Base-by-base conservation (phyloP, 257 asterid genomes). In the Solanum tarijense region DNA sequence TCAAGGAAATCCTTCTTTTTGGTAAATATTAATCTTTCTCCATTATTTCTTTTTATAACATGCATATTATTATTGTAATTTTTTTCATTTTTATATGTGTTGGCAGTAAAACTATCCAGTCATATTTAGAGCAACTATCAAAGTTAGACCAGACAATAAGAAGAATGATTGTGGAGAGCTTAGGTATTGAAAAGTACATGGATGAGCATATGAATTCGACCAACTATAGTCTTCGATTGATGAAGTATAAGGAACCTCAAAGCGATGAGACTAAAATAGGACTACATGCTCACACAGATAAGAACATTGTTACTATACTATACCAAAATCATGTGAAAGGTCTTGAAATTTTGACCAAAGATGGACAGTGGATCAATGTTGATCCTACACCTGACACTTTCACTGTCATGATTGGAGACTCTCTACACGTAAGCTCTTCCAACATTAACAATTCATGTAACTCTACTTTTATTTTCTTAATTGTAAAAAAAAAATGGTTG, bases 81-180 rank as follows among this genome's bases (percentile, higher is more conserved):
- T 46, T 46, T 46, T 46, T 46, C 58, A 13, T n/a, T 10, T 32
- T 81, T 21, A 9, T n/a, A 4, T 43, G 2, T 9, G 25, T 86
- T 85, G 73, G 74, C 90, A 92, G 98, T 91, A 71, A 90, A 85
- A 83, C 84, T 18, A 16, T 93, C 34, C 83, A 81, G n/a, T 79
- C 88, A 5, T 90, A 85, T 34, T 68, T 89, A 3, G 92, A 90
- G 87, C 60, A 90, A 85, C 46, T 94, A 69, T 90, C 92, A 1
- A 91, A 92, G 86, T 18, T 93, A n/a, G 96, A 94, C 87, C 76
- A 81, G 69, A 90, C 68, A 13, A 89, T 93, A 87, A 92, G 98
- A 87, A 88, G 60, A 58, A 93, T 93, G 95, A 87, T 91, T 2
- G 1, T 93, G 86, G 95, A 94, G 91, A 90, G 92, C 83, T 88